These are phyloP conservation scores for Fusarium chuoi DNA, from an alignment of 2,329 filamentous ascomycete species.

Conservation along the genomic window DNA sequence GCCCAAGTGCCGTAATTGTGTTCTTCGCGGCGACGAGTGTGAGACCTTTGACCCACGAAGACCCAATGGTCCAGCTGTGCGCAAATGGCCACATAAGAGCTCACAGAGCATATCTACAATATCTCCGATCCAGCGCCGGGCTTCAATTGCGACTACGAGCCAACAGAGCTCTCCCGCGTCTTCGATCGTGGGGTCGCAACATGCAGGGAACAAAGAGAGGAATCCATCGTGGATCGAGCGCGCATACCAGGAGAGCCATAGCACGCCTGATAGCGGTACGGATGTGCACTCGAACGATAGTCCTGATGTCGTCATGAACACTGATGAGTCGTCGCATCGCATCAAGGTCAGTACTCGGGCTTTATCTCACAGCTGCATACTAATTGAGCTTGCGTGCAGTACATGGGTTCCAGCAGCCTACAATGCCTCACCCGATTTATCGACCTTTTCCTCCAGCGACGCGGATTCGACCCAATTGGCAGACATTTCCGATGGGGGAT, in stretches of 20 bases:
- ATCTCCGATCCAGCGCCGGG: conserved; percentile 12
- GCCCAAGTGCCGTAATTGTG: conserved; percentile 39
- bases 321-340: conserved; percentile 36
- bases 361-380: not conserved
- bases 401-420: conserved; percentile 37
- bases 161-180: conserved; percentile 36
- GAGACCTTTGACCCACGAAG: conserved; percentile 35
- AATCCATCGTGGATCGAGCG: conserved; percentile 35
- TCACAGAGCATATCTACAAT: not conserved
- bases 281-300: conserved; percentile 29
- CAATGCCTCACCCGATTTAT: conserved; percentile 34
- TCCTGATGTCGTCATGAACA: conserved; percentile 36
- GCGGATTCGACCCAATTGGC: conserved; percentile 32
- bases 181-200: conserved; percentile 23
- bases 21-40: conserved; percentile 33
- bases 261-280: conserved; percentile 19
- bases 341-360: conserved; percentile 24
- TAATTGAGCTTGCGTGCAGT: conserved; percentile 17
- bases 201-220: conserved; percentile 20
- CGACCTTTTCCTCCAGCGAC: conserved; percentile 30
- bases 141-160: conserved; percentile 20
- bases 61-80: conserved; percentile 34
- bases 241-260: conserved; percentile 29
- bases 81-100: conserved; percentile 35
- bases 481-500: conserved; percentile 37